phyloP scores from a whole-genome alignment of 2,329 filamentous ascomycete species.

The Alternaria gaisen region DNA sequence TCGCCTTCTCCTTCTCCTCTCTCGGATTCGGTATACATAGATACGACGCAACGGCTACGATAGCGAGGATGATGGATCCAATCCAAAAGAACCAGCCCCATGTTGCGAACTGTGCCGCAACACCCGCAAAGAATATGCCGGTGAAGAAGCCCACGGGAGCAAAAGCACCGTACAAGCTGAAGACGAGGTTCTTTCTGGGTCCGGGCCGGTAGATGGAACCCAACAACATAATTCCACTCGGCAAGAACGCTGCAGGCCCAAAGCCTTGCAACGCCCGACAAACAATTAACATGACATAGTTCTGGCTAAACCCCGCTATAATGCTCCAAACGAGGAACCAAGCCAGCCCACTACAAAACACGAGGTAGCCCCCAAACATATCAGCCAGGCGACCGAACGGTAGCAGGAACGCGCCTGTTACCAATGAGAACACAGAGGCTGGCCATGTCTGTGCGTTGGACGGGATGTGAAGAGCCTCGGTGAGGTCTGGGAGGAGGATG shows the following conservation, averaged over 20 bases:
- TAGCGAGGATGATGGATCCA: constrained; percentile 44
- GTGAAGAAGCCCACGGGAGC: constrained; percentile 59
- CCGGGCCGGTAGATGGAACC: constrained; percentile 72
- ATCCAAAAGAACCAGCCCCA: constrained; percentile 50
- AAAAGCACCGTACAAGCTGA: constrained; percentile 65
- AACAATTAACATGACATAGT: constrained; percentile 74
- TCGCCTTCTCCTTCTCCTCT: constrained; percentile 16
- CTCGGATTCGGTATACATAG: constrained; percentile 41
- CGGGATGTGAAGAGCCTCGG: constrained; percentile 70
- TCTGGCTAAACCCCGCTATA: constrained; percentile 73
- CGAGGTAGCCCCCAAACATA: constrained; percentile 69
- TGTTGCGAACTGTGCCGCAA: constrained; percentile 40
- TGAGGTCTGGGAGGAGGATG: constrained; percentile 71
- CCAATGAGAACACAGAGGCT: constrained; percentile 49
- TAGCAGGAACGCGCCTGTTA: constrained; percentile 49
- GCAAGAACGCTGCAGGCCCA: constrained; percentile 75
- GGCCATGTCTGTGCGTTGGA: constrained; percentile 65
- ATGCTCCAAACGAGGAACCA: constrained; percentile 76
- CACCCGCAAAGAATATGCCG: constrained; percentile 49
- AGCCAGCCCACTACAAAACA: constrained; percentile 69
- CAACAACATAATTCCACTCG: constrained; percentile 72
- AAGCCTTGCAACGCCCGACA: constrained; percentile 79
- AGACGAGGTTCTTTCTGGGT: constrained; percentile 73
- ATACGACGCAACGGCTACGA: constrained; percentile 40
- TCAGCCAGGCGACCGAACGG: constrained; percentile 65